A percentile compares a stretch with the other conserved stretches of the same genome.
Conservation (phyloP, 805 yeast species). For the Lipomyces lipofer region DNA sequence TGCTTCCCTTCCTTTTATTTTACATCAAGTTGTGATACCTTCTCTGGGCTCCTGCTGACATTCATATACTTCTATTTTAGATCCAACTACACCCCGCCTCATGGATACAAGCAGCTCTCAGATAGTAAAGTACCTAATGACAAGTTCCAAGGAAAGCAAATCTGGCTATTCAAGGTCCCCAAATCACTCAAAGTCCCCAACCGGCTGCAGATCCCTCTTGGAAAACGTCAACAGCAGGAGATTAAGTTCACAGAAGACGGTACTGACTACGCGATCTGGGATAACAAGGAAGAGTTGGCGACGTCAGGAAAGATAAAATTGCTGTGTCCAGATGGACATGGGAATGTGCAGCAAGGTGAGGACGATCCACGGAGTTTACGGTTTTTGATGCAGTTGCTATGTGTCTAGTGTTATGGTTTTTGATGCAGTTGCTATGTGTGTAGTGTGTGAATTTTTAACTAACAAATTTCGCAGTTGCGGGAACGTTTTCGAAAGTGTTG, state of each 20-base stretch:
- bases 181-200: conserved; percentile 1
- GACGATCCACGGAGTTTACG: not conserved
- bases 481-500: conserved; percentile 10
- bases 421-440: not conserved
- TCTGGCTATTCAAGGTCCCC: conserved; percentile 25
- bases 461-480: too few species aligned
- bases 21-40: too few species aligned
- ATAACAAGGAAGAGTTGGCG: conserved; percentile 16
- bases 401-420: not conserved
- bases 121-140: too few species aligned
- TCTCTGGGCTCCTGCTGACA: too few species aligned
- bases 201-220: conserved; percentile 15
- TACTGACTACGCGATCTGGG: conserved; percentile 10
- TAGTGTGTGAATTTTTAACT: not conserved
- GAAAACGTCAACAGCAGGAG: not conserved
- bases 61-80: too few species aligned
- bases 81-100: too few species aligned
- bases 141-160: too few species aligned
- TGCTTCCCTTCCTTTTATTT: too few species aligned
- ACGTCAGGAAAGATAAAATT: conserved; percentile 12
- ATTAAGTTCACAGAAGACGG: conserved; percentile 9
- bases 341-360: not conserved
- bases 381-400: not conserved
- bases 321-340: conserved; percentile 8
- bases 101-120: too few species aligned